Evolutionary conservation across 805 yeast genomes (phyloP).

Genomic region (Spathaspora sp.): DNA sequence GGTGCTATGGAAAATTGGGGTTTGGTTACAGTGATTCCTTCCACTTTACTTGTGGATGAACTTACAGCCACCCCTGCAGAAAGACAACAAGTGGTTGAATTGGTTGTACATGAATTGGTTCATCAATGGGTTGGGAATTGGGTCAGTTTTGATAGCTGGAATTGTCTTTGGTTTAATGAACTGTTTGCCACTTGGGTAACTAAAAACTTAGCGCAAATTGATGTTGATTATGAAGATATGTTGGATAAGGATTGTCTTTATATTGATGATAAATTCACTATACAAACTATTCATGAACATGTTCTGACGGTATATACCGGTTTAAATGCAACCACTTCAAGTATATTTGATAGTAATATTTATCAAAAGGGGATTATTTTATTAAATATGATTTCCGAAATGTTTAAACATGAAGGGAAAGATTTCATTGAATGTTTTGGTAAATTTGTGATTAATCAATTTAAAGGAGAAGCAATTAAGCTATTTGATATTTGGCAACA

Average conservation of each 20-base stretch:
- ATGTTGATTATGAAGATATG: constrained; percentile 18
- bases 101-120: constrained; percentile 67
- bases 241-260: constrained; percentile 33
- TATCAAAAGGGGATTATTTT: constrained; percentile 61
- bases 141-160: constrained; percentile 66
- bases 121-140: constrained; percentile 81
- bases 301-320: constrained; percentile 25
- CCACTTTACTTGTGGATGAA: constrained; percentile 36
- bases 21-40: constrained; percentile 55
- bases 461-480: constrained; percentile 38
- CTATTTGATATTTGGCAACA: constrained; percentile 53
- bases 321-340: constrained; percentile 23
- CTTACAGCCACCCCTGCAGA: constrained; percentile 13
- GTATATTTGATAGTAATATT: constrained; percentile 47
- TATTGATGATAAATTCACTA: constrained; percentile 24
- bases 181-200: constrained; percentile 70
- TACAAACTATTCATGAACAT: constrained; percentile 23
- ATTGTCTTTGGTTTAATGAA: constrained; percentile 71
- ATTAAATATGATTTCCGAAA: constrained; percentile 42
- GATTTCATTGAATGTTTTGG: constrained; percentile 18
- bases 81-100: constrained; percentile 43
- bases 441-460: constrained; percentile 28
- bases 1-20: constrained; percentile 85
- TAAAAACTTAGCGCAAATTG: constrained; percentile 26
- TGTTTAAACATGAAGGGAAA: constrained; percentile 8